Conservation (phyloP, 2,329 filamentous ascomycete species). For the Beauveria brongniartii region DNA sequence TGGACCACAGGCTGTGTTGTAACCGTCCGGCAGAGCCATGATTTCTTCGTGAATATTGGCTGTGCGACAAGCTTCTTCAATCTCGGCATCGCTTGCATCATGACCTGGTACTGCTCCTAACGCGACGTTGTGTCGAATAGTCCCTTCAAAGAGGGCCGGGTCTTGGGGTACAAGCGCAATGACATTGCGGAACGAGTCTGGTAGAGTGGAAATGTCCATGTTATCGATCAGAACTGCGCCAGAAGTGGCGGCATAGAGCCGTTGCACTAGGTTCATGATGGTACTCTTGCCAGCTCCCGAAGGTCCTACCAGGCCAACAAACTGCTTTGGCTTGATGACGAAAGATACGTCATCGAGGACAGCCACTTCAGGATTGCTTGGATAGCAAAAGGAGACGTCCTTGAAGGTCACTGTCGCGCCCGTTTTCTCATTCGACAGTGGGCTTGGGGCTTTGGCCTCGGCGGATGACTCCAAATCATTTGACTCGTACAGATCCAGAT, state of each 20-base stretch:
- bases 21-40: constrained; percentile 47
- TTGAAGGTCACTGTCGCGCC: constrained; percentile 40
- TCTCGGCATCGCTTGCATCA: constrained; percentile 44
- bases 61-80: constrained; percentile 52
- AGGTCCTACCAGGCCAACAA: constrained; percentile 36
- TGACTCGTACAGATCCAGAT: not conserved
- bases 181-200: constrained; percentile 31
- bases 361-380: constrained; percentile 44
- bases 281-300: constrained; percentile 41
- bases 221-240: constrained; percentile 43
- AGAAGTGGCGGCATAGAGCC: constrained; percentile 43
- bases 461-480: not conserved
- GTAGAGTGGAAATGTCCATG: constrained; percentile 21
- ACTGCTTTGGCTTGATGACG: constrained; percentile 28
- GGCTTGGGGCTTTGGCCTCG: constrained; percentile 17
- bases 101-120: constrained; percentile 42
- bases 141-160: constrained; percentile 41
- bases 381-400: constrained; percentile 52
- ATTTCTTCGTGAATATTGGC: constrained; percentile 61
- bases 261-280: constrained; percentile 39
- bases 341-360: constrained; percentile 36
- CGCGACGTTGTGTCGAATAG: constrained; percentile 39
- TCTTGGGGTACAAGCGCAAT: constrained; percentile 45
- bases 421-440: constrained; percentile 19
- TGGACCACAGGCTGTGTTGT: constrained; percentile 54